Base-by-base conservation (phyloP, 2,329 filamentous ascomycete genomes). In the Ceratocystis diversiconidia region DNA sequence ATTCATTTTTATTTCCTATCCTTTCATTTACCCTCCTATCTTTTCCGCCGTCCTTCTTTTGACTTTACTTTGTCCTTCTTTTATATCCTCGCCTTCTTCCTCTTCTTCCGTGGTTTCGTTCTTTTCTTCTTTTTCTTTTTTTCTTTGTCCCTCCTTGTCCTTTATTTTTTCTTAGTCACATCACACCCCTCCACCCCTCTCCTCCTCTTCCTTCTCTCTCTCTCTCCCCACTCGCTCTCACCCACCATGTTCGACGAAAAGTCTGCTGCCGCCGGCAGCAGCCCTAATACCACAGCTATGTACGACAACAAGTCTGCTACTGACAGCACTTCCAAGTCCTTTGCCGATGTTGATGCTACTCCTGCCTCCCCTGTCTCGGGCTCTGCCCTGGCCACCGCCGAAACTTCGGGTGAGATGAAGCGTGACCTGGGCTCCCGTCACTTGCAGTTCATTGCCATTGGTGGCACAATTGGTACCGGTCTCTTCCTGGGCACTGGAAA, bases 391-490 rank as follows among this genome's bases (percentile, higher is more conserved):
- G 52, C 52, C 28, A 28, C 22, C 15, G 52, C 52, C 15, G 52
- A 57, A 57, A 32, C 17, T 6, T 57, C 52, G 15, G 52, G 52
- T n/a, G 52, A 57, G 28, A 57, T 57, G 41, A 62, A 77, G 66
- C 72, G 76, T 5, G 70, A 73, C 66, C 73, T 78, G 50, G 68
- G 70, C 62, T 71, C 74, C 50, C 75, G 76, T 48, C 79, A 80
- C 66, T 72, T 80, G 60, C 77, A 79, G 69, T 80, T 80, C 73
- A 79, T 80, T 66, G 78, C 78, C 68, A 78, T 80, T 28, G 79
- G 78, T 41, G 85, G 84, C 64, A 88, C 86, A 15, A 85, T 90
- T 70, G 87, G 87, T 64, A 90, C 87, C 1, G 87, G 87, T 69
- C 79, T 90, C 55, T 89, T 90, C 74, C 80, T 90, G 43, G 85